Evolutionary conservation across 306 rosid genomes (phyloP).

Genomic region (Phaseolus lunatus): DNA sequence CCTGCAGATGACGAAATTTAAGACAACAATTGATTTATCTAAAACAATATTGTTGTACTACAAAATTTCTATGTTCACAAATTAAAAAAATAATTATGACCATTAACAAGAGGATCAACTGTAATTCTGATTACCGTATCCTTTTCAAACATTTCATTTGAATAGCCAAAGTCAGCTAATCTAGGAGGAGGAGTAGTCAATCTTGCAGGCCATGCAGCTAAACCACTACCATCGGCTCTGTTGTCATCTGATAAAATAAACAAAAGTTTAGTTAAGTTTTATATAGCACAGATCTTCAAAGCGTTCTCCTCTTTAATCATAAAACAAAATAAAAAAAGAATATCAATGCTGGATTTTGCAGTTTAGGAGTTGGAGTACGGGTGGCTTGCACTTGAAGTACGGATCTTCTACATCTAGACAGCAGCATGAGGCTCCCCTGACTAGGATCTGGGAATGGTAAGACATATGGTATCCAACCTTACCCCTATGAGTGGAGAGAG

Average conservation of each 20-base stretch:
- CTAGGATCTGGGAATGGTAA: not conserved
- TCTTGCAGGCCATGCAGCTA: constrained; percentile 97
- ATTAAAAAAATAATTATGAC: not conserved
- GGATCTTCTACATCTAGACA: constrained; percentile 1
- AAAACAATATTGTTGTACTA: not conserved
- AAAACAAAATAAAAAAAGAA: not conserved
- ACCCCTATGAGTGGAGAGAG: not conserved
- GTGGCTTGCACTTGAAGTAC: constrained; percentile 6
- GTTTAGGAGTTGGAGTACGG: not conserved
- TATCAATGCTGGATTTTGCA: constrained; percentile 10
- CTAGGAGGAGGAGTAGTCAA: constrained; percentile 91
- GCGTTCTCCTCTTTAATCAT: not conserved
- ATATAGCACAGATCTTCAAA: not conserved
- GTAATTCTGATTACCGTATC: constrained; percentile 68
- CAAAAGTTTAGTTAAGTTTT: constrained; percentile 44
- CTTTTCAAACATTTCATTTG: constrained; percentile 82
- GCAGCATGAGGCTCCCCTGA: not conserved
- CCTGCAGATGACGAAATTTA: constrained; percentile 60
- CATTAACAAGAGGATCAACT: constrained; percentile 34
- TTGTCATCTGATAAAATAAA: constrained; percentile 69
- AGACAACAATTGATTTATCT: constrained; percentile 26
- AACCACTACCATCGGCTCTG: constrained; percentile 79
- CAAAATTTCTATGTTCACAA: constrained; percentile 4
- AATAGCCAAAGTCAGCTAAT: constrained; percentile 91
- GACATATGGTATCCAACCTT: not conserved